These are phyloP conservation scores for Odonthalia washingtoniensis DNA, from an alignment of 31 red algal genomes.

Conservation along the genomic window DNA sequence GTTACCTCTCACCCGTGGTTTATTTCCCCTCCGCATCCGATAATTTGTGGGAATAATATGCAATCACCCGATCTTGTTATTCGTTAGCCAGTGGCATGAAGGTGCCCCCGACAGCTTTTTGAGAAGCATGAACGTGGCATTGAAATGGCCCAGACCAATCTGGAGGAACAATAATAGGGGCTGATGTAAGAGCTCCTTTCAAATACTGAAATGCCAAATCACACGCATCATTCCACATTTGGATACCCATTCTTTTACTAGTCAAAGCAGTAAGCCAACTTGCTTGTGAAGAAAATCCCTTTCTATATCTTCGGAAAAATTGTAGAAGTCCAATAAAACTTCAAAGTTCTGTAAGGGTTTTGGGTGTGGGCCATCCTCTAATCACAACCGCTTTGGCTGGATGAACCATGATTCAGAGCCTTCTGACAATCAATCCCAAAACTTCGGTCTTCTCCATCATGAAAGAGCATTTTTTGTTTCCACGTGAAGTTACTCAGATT, in stretches of 20 bases:
- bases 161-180: conserved; percentile 1
- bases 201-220: not conserved
- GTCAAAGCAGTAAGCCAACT: conserved; percentile 10
- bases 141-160: conserved; percentile 18
- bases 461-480: no score
- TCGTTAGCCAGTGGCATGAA: not conserved
- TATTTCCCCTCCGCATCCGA: not conserved
- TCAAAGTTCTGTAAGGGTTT: conserved; percentile 8
- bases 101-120: conserved; percentile 13
- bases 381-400: not conserved
- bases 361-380: conserved; percentile 6
- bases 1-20: not conserved
- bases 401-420: no score
- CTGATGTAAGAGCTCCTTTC: not conserved
- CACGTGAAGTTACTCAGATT: no score
- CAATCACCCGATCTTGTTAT: not conserved
- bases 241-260: not conserved
- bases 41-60: not conserved
- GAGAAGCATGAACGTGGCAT: not conserved
- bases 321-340: conserved; percentile 41
- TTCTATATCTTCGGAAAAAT: conserved; percentile 4
- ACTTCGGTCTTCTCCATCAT: no score
- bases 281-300: not conserved
- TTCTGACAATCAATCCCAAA: no score
- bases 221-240: not conserved